Conservation (phyloP, 768 basidiomycete species). For the Boletus sp. region DNA sequence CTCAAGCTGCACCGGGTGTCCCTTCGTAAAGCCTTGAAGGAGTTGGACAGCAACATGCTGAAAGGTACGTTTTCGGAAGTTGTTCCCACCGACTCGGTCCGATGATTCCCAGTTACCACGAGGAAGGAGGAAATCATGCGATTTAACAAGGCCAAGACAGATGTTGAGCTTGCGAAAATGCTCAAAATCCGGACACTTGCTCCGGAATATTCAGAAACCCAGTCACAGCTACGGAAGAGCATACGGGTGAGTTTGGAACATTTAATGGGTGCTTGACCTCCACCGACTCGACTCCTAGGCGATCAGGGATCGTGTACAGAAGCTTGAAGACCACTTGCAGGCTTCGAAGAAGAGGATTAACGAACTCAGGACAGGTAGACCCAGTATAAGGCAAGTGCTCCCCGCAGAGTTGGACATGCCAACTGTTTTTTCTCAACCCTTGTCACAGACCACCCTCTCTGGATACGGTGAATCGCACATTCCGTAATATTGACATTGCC, state of each 20-base stretch:
- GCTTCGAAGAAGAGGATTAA: constrained; percentile 66
- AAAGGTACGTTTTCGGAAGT: constrained; percentile 45
- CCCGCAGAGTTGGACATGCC: not conserved
- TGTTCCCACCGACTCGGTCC: not conserved
- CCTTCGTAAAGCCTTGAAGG: constrained; percentile 43
- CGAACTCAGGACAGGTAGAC: constrained; percentile 57
- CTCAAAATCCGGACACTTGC: constrained; percentile 73
- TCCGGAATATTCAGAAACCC: constrained; percentile 84
- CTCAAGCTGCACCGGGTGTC: constrained; percentile 43
- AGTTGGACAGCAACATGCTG: constrained; percentile 62
- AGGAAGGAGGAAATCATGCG: constrained; percentile 80
- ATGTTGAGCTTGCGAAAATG: constrained; percentile 76
- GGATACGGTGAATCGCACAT: constrained; percentile 78
- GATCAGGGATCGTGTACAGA: constrained; percentile 70
- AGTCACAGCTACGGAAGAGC: constrained; percentile 66
- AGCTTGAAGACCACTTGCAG: constrained; percentile 73
- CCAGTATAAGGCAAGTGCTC: constrained; percentile 53
- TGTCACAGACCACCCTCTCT: constrained; percentile 69
- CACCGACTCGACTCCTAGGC: constrained; percentile 38
- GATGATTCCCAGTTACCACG: constrained; percentile 56
- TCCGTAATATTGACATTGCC: constrained; percentile 78
- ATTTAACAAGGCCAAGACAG: constrained; percentile 73
- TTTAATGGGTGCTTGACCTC: not conserved
- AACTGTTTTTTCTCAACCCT: not conserved
- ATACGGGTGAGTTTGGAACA: constrained; percentile 52